A percentile compares a stretch with the other conserved stretches of the same genome.
Evolutionary conservation across 768 basidiomycete genomes (phyloP).

Genomic region (Podaxis carcinomalis): DNA sequence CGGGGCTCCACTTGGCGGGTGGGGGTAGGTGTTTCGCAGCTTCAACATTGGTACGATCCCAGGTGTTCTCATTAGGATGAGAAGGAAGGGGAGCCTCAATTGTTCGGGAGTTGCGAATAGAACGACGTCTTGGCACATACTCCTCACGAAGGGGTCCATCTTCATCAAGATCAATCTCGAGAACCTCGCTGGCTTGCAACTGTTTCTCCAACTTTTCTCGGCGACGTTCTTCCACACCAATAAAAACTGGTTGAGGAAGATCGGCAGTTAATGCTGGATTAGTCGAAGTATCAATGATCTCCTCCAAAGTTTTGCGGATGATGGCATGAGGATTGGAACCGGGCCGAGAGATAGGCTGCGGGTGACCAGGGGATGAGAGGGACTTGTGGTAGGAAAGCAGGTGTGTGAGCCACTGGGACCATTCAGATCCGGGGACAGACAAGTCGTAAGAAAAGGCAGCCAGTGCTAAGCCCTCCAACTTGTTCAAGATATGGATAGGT

Average conservation of each 20-base stretch:
- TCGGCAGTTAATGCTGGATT: conserved; percentile 23
- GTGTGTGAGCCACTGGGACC: conserved; percentile 70
- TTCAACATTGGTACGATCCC: conserved; percentile 17
- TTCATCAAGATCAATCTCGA: conserved; percentile 79
- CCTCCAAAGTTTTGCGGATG: conserved; percentile 65
- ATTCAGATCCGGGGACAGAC: conserved; percentile 57
- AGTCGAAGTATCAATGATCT: conserved; percentile 52
- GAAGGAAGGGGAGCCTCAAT: conserved; percentile 5
- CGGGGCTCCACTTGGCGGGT: conserved; percentile 79
- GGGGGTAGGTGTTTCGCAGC: conserved; percentile 49
- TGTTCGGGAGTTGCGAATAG: conserved; percentile 8
- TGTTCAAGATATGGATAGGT: conserved; percentile 66
- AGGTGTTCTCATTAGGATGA: conserved; percentile 15
- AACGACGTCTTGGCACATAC: conserved; percentile 69
- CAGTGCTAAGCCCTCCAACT: conserved; percentile 64
- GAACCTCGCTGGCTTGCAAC: conserved; percentile 37
- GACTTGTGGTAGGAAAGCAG: conserved; percentile 63
- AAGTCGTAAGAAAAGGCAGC: conserved; percentile 70
- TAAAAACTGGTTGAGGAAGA: conserved; percentile 62
- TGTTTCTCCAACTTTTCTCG: conserved; percentile 47
- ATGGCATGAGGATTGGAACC: conserved; percentile 68
- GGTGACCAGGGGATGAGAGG: conserved; percentile 51
- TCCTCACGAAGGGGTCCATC: conserved; percentile 81
- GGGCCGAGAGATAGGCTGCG: conserved; percentile 77
- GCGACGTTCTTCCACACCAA: conserved; percentile 65